These are phyloP conservation scores for Amauroascus niger DNA, from an alignment of 2,329 filamentous ascomycete species.

Conservation along the genomic window DNA sequence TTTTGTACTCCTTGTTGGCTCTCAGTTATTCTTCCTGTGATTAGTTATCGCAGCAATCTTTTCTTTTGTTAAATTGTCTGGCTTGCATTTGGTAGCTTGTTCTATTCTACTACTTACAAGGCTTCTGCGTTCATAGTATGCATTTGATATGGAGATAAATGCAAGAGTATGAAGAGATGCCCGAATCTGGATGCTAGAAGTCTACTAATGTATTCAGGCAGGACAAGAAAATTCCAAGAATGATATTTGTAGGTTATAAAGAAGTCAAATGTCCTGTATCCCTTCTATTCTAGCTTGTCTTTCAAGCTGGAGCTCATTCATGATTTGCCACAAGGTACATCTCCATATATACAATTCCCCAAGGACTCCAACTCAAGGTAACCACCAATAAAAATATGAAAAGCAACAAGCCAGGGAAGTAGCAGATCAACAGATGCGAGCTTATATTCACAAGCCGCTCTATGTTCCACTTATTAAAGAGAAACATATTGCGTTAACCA, in stretches of 20 bases:
- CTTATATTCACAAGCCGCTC: background rate
- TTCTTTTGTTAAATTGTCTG: background rate
- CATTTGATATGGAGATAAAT: background rate
- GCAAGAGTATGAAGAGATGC: background rate
- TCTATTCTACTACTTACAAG: too few species aligned
- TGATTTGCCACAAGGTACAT: background rate
- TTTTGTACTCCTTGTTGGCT: too few species aligned
- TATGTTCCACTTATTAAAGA: background rate
- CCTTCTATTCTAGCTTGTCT: background rate
- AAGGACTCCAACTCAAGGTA: background rate
- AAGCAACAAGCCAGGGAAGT: background rate
- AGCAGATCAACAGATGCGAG: background rate
- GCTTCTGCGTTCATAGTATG: background rate
- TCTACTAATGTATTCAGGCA: background rate
- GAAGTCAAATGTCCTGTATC: conserved; percentile 4
- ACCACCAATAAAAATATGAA: background rate
- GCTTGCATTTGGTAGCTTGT: too few species aligned
- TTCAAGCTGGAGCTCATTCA: too few species aligned
- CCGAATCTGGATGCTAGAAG: background rate
- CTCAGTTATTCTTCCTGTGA: too few species aligned
- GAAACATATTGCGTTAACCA: background rate
- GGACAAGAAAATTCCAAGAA: too few species aligned
- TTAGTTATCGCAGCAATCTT: too few species aligned
- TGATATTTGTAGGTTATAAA: too few species aligned
- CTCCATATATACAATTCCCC: background rate